Conservation (phyloP, 441 rosid genomes). For the Aquilaria agallochum region DNA sequence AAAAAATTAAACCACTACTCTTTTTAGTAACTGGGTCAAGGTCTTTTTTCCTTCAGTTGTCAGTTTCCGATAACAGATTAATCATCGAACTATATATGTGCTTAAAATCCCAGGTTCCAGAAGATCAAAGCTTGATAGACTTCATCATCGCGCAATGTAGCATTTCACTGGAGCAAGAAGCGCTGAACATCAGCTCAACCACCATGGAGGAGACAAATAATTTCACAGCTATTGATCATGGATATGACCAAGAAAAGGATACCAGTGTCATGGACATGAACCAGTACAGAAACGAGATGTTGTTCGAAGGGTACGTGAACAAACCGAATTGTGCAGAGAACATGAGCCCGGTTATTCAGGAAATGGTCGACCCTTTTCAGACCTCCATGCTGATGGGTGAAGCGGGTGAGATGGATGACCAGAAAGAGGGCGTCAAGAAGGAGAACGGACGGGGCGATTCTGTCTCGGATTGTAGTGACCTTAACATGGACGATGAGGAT, state of each 20-base stretch:
- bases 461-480: conserved; percentile 77
- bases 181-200: conserved; percentile 19
- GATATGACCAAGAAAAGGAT: too few species aligned
- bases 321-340: conserved; percentile 12
- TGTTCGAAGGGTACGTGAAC: conserved; percentile 28
- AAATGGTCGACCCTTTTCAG: conserved; percentile 25
- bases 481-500: conserved; percentile 72
- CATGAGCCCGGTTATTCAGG: conserved; percentile 25
- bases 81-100: too few species aligned
- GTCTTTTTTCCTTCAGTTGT: neutral
- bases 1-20: neutral
- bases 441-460: conserved; percentile 65
- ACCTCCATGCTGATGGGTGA: conserved; percentile 17
- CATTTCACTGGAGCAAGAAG: conserved; percentile 40
- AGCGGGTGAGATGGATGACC: conserved; percentile 26
- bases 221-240: conserved; percentile 12
- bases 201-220: conserved; percentile 31
- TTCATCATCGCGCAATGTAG: conserved; percentile 57
- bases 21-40: neutral
- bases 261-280: neutral
- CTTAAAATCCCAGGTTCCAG: conserved; percentile 43
- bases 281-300: conserved; percentile 35
- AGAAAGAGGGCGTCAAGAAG: conserved; percentile 35
- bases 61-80: too few species aligned
- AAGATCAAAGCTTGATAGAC: conserved; percentile 63